These are phyloP conservation scores for Papiliotrema nemorosa DNA, from an alignment of 1,284 basidiomycete genomes.

Conservation along the genomic window DNA sequence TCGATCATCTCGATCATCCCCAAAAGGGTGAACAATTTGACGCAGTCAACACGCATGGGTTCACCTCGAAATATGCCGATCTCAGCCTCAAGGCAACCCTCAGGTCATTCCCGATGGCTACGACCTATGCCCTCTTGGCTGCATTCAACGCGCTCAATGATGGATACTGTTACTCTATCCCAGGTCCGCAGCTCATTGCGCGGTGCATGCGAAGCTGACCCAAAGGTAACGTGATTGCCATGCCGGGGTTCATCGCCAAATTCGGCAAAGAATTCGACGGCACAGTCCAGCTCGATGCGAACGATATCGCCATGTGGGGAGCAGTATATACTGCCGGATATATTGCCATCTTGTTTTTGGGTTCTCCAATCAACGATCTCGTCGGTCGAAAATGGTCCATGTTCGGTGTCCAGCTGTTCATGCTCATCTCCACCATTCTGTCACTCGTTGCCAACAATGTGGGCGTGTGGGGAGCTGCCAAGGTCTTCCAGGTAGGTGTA, in stretches of 20 bases:
- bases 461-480: slow-evolving; percentile 12
- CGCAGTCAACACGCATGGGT: no score
- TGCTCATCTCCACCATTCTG: neutral
- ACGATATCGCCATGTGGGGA: slow-evolving; percentile 14
- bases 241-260: slow-evolving; percentile 17
- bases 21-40: neutral
- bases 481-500: slow-evolving; percentile 15
- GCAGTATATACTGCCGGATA: slow-evolving; percentile 10
- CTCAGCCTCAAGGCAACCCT: neutral
- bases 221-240: slow-evolving; percentile 17
- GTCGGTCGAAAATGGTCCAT: slow-evolving; percentile 19
- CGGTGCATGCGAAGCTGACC: slow-evolving; percentile 1
- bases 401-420: neutral
- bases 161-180: slow-evolving; percentile 1
- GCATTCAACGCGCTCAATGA: slow-evolving; percentile 1
- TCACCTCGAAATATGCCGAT: neutral
- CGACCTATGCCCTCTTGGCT: neutral
- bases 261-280: slow-evolving; percentile 9
- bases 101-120: neutral
- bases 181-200: neutral
- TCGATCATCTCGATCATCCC: neutral
- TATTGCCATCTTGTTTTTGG: neutral
- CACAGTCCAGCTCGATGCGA: slow-evolving; percentile 5
- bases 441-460: neutral
- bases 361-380: slow-evolving; percentile 15